Evolutionary conservation across 78 protist species (phyloP), one percentile per base, ranked within the genome.

Genomic region (Tieghemostelium lacteum): DNA sequence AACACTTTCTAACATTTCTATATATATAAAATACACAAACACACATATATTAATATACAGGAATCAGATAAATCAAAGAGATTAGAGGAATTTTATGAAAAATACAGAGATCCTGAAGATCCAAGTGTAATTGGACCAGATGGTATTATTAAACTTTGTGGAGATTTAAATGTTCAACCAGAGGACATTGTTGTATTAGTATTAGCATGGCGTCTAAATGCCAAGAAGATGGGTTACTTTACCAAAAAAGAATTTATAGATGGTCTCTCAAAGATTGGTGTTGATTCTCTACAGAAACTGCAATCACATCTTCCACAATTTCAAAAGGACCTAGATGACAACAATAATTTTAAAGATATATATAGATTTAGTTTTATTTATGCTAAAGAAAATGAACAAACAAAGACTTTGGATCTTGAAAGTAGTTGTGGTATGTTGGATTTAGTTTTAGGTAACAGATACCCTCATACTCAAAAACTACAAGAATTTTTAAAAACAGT

Each of bases 201-300:
- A 20, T 83, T 83, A n/a, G 91, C 91, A 58, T 83, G 91, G 91
- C 76, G 39, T 42, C 45, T 83, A 31, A 73, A 73, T 34, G 91
- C 91, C n/a, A 73, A 83, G 31, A 61, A 65, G 37, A 83, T 83
- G 91, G 91, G 91, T 19, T 83, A 22, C 58, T 83, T 83, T 69
- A 33, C 77, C 40, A 83, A 60, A 45, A 4, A 45, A 33, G 91
- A 83, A 24, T 83, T 83, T 69, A 45, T 62, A 20, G 52, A 42
- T n/a, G 91, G 91, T 33, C 49, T 83, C n/a, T 60, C 73, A 45
- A 61, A 70, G 31, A 33, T 83, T 31, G 75, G 75, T 26, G 54
- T 83, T 62, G 91, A 83, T 45, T 83, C 91, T 8, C 31, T 83
- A 19, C 73, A 20, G 34, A 83, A 69, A 45, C 57, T 83, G 24